These are phyloP conservation scores for Diaporthe sp. DNA, from an alignment of 2,329 filamentous ascomycete species.

Conservation along the genomic window DNA sequence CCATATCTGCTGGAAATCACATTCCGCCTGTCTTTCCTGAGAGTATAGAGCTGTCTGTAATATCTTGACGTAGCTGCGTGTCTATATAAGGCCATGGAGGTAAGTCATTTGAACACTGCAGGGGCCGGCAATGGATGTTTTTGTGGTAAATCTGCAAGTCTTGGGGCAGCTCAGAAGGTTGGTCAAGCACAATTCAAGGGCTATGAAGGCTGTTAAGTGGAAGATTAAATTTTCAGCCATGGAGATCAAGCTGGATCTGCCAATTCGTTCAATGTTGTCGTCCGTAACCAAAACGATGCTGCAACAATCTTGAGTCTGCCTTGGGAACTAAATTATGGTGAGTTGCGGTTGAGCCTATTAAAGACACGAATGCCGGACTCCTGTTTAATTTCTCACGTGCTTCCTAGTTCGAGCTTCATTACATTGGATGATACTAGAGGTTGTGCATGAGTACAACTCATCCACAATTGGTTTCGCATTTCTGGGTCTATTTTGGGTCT, in stretches of 20 bases:
- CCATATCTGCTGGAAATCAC: not conserved
- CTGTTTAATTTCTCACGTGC: no score
- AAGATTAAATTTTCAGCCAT: not conserved
- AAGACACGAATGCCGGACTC: no score
- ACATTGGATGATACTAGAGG: no score
- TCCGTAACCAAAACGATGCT: no score
- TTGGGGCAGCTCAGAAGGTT: not conserved
- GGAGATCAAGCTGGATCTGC: no score
- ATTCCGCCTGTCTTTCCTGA: not conserved
- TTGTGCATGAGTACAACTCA: not conserved
- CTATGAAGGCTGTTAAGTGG: not conserved
- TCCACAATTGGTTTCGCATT: not conserved
- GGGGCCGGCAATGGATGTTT: not conserved
- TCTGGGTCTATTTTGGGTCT: not conserved
- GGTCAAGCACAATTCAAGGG: not conserved
- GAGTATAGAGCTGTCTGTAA: not conserved
- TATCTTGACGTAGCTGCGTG: not conserved
- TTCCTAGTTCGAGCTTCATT: no score
- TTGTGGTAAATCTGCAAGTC: not conserved
- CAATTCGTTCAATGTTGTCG: no score
- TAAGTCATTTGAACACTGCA: no score
- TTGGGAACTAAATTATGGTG: no score
- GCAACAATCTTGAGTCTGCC: not conserved
- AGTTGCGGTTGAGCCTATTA: no score
- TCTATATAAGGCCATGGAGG: no score